Evolutionary conservation across 2,329 filamentous ascomycete species (phyloP).

Genomic region (Aureobasidium uvarum): DNA sequence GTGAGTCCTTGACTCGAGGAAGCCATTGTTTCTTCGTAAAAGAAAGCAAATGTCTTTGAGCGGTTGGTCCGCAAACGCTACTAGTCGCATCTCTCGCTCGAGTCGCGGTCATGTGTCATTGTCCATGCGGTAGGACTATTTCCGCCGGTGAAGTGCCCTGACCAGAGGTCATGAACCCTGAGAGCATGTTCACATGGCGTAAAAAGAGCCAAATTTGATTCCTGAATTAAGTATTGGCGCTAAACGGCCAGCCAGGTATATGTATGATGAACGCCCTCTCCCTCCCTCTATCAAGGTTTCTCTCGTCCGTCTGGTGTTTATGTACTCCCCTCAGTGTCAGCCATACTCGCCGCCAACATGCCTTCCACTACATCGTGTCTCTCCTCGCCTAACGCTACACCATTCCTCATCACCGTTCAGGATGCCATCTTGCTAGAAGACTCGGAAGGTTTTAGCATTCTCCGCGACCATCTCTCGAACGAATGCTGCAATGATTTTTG

Average conservation of each 20-base stretch:
- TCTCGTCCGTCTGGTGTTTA: slow-evolving; percentile 13
- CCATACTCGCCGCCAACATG: background rate
- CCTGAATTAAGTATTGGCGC: slow-evolving; percentile 12
- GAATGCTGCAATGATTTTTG: slow-evolving; percentile 47
- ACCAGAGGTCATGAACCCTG: slow-evolving; percentile 21
- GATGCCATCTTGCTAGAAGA: slow-evolving; percentile 43
- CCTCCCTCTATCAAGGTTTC: slow-evolving; percentile 19
- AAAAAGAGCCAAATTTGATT: slow-evolving; percentile 23
- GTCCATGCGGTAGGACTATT: slow-evolving; percentile 22
- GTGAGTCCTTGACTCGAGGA: background rate
- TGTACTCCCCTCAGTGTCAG: background rate
- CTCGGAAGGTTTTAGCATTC: slow-evolving; percentile 46
- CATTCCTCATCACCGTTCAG: slow-evolving; percentile 46
- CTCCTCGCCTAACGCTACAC: slow-evolving; percentile 37
- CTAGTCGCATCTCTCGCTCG: slow-evolving; percentile 15
- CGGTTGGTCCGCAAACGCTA: slow-evolving; percentile 21
- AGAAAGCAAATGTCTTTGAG: slow-evolving; percentile 10
- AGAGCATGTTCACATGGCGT: slow-evolving; percentile 21
- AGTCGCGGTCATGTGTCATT: slow-evolving; percentile 24
- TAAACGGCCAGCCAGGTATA: slow-evolving; percentile 23
- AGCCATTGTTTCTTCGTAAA: background rate
- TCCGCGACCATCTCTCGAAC: slow-evolving; percentile 45
- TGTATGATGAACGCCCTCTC: slow-evolving; percentile 10
- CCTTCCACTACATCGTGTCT: slow-evolving; percentile 23
- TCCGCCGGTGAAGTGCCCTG: slow-evolving; percentile 15